Conservation (phyloP, 2,329 filamentous ascomycete species). For the Penicillium digitatum region DNA sequence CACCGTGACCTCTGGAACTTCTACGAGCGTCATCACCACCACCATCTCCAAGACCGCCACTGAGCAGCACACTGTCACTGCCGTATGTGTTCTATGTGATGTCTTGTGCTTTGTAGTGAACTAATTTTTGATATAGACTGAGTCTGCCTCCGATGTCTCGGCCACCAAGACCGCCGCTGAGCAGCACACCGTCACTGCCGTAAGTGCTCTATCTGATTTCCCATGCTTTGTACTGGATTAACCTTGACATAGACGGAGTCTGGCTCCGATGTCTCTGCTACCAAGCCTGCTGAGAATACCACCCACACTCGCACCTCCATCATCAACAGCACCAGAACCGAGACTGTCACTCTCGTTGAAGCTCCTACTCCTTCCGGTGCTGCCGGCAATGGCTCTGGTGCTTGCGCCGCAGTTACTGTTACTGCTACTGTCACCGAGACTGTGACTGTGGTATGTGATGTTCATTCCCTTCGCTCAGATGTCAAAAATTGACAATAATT, state of each 20-base stretch:
- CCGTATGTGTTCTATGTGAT: conserved; percentile 18
- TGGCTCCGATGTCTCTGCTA: conserved; percentile 9
- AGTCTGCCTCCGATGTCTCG: conserved; percentile 8
- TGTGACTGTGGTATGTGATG: conserved; percentile 34
- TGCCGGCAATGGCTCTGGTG: conserved; percentile 11
- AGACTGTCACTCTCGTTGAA: conserved; percentile 26
- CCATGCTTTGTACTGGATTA: background rate
- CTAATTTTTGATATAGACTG: conserved; percentile 4
- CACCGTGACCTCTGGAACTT: conserved; percentile 37
- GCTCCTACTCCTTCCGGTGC: conserved; percentile 15
- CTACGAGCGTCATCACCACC: conserved; percentile 37
- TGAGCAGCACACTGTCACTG: conserved; percentile 25
- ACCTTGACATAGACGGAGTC: conserved; percentile 7
- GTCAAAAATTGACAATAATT: background rate
- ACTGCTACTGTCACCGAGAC: conserved; percentile 36
- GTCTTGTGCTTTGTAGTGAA: background rate
- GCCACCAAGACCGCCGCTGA: conserved; percentile 15
- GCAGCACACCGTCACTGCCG: conserved; percentile 26
- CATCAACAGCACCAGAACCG: conserved; percentile 28
- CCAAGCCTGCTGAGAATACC: conserved; percentile 8
- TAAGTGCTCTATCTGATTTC: conserved; percentile 14
- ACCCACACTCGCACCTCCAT: conserved; percentile 23
- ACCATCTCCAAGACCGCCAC: conserved; percentile 37
- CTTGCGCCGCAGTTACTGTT: conserved; percentile 25
- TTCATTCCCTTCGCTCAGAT: background rate